Conservation (phyloP, 2,329 filamentous ascomycete genomes). For the Paraphoma sp. region DNA sequence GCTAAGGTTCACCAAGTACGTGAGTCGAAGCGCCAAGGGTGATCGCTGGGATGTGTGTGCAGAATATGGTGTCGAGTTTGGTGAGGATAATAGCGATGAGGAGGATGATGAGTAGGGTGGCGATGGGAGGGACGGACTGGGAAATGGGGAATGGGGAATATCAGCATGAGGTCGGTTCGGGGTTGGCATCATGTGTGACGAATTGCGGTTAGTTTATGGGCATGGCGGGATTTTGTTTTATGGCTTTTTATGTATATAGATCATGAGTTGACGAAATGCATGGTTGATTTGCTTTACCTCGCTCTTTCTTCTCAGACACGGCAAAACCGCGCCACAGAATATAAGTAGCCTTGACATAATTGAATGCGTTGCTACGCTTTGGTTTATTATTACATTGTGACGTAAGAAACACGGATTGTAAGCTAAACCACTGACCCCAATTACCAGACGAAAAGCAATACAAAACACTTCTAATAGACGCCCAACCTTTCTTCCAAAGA, state of each 20-base stretch:
- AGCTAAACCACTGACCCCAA: no score
- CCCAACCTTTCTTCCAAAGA: no score
- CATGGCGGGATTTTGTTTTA: background rate
- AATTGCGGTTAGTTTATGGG: background rate
- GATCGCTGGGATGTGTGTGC: constrained; percentile 93
- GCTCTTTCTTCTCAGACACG: no score
- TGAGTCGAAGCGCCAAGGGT: constrained; percentile 80
- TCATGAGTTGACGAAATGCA: background rate
- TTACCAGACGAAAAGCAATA: no score
- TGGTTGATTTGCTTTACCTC: background rate
- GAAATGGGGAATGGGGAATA: background rate
- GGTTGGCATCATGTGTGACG: background rate
- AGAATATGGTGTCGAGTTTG: constrained; percentile 73
- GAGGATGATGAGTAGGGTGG: constrained; percentile 28
- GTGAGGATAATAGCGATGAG: constrained; percentile 55
- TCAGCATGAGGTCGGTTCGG: background rate
- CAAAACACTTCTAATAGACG: no score
- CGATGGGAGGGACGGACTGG: background rate
- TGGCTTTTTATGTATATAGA: background rate
- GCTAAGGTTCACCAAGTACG: constrained; percentile 95
- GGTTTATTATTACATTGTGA: no score
- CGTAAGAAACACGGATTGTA: no score
- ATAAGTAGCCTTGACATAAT: no score
- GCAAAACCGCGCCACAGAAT: no score
- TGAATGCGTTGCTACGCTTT: no score